phyloP scores from a whole-genome alignment of 768 basidiomycete genomes.

The Tricholoma sp. region DNA sequence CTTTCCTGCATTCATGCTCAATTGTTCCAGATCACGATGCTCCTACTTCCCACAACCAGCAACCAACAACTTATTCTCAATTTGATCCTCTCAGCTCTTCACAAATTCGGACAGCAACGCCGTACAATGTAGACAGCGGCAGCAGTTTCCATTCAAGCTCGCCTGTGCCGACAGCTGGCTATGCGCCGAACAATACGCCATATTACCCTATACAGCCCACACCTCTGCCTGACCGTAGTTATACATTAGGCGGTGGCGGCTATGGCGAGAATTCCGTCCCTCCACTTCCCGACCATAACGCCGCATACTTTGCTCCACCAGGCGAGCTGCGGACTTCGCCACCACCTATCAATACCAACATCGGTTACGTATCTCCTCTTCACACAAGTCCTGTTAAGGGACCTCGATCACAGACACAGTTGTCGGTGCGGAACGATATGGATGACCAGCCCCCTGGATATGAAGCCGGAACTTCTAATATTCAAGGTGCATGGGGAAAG shows the following conservation, averaged over 20 bases:
- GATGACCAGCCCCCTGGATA: slow-evolving; percentile 65
- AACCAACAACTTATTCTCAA: slow-evolving; percentile 39
- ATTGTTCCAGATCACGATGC: slow-evolving; percentile 44
- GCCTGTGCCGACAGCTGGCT: slow-evolving; percentile 23
- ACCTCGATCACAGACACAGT: slow-evolving; percentile 32
- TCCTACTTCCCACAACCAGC: slow-evolving; percentile 45
- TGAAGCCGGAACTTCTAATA: slow-evolving; percentile 45
- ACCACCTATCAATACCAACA: slow-evolving; percentile 34
- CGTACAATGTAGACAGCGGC: slow-evolving; percentile 17
- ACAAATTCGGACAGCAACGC: slow-evolving; percentile 12
- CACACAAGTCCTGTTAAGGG: slow-evolving; percentile 39
- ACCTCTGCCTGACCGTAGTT: slow-evolving; percentile 40
- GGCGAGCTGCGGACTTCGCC: slow-evolving; percentile 23
- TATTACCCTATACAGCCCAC: slow-evolving; percentile 19
- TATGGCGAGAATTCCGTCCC: slow-evolving; percentile 31
- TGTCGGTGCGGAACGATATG: slow-evolving; percentile 24
- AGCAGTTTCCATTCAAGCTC: slow-evolving; percentile 12
- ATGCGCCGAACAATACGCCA: slow-evolving; percentile 23
- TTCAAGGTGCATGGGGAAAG: slow-evolving; percentile 52
- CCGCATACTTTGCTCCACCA: slow-evolving; percentile 20
- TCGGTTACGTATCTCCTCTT: slow-evolving; percentile 15
- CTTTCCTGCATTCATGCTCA: not conserved
- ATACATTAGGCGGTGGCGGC: slow-evolving; percentile 48
- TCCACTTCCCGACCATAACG: slow-evolving; percentile 25
- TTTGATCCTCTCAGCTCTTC: slow-evolving; percentile 46